Evolutionary conservation across 768 basidiomycete species (phyloP), one percentile per base, ranked within the genome.

Genomic region (Naganishia vishniacii): DNA sequence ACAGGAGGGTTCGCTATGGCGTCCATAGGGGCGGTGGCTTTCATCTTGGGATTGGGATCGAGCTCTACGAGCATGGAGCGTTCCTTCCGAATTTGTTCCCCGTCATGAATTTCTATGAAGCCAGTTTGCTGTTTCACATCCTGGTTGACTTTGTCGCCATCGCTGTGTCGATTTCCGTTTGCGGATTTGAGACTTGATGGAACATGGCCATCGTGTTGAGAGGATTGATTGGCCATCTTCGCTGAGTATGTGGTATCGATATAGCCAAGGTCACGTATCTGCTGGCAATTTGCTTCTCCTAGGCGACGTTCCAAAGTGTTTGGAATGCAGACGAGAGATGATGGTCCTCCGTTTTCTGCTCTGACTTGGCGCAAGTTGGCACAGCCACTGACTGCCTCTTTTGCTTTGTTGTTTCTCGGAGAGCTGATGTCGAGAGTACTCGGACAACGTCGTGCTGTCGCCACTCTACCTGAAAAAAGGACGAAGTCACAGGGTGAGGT

Each of bases 21-120:
- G 41, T 63, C 62, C 62, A 63, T 63, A 28, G 62, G 62, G 12
- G 62, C 48, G 0, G 46, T 28, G 0, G 62, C 28, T 3, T 29
- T 40, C 25, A 63, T 26, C 28, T 18, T 29, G 31, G 62, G 62
- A 41, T 63, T 63, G 26, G 62, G 62, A 42, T 63, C 62, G 18
- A 63, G 62, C 23, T 63, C 62, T 16, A 29, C 26, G 26, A 63
- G 28, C 62, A 63, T 63, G n/a, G 53, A 56, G 32, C 53, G 32
- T 20, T 20, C 37, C 34, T 34, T 56, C 34, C 13, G n/a, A 9
- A 56, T 34, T 20, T 32, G 34, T 25, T 37, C 20, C 15, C 37
- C 53, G 34, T 56, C 20, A 18, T 56, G 53, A 5, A 16, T 56
- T 34, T 56, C 53, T 2, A 26, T 56, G 23, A 56, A 56, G 53